Base-by-base conservation (phyloP, 108 stramenopile genomes). In the Mayamaea pseudoterrestris region DNA sequence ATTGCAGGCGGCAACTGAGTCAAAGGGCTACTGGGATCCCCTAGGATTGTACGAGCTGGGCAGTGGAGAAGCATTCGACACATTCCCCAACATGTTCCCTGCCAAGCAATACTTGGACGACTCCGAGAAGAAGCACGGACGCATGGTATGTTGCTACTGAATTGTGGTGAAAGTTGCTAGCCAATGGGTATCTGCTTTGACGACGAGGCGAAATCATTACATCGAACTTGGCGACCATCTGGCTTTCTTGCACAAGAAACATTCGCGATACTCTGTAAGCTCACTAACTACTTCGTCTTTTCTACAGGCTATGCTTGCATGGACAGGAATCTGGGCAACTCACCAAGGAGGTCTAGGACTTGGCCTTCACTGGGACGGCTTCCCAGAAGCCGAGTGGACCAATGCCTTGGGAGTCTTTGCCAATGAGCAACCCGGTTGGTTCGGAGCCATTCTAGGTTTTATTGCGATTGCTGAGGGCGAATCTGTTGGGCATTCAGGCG, bases 61-160 rank as follows among this genome's bases (percentile, higher is more conserved):
- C 24, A 60, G 54, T 29, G 74, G 68, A 5, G 61, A 80, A 26
- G 43, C 57, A 22, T 68, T 71, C 55, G 78, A 80, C 35, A 80
- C 83, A 30, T 90, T 90, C 81, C 89, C 89, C 50, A 76, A 78
- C 72, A 83, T 90, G 83, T 90, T 90, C 74, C 89, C 89, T 39
- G 63, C 83, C 63, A 46, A 71, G 18, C 89, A 90, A 61, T 90
- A 50, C 69, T 60, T 89, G 60, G 60, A 80, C 39, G 94, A 93
- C 49, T 56, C 94, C 22, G 94, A 95, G 68, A 80, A 91, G 73
- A 95, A 95, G 73, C 85, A 87, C 57, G 84, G 83, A 53, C 78
- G 93, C 56, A n/a, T n/a, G n/a, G n/a, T n/a, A n/a, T n/a, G n/a
- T n/a, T n/a, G n/a, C n/a, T n/a, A n/a, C n/a, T n/a, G n/a, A n/a